Conservation (phyloP, 1,284 basidiomycete genomes). For the Ceratobasidium sp. region DNA sequence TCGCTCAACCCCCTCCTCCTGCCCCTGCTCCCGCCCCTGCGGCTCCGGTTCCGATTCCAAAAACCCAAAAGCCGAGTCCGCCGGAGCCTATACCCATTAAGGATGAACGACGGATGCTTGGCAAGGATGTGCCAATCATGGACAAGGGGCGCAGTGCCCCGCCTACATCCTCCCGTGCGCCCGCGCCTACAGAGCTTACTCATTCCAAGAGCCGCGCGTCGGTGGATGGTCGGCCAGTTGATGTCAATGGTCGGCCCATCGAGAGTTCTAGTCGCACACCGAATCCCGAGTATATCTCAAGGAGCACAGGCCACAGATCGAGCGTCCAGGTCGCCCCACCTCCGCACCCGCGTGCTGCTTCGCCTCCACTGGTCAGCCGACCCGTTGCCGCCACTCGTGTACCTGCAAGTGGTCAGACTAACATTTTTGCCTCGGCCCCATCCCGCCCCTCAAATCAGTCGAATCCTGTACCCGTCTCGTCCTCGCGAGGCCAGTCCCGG, state of each 20-base stretch:
- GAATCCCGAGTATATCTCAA: too few species aligned
- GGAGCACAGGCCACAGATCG: constrained; percentile 4
- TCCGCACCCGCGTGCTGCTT: constrained; percentile 30
- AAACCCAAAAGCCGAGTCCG: not conserved
- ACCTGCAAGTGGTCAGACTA: constrained; percentile 11
- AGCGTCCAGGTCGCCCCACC: constrained; percentile 19
- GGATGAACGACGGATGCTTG: constrained; percentile 7
- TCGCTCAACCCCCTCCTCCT: not conserved
- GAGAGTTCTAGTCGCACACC: too few species aligned
- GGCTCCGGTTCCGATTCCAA: not conserved
- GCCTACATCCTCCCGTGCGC: not conserved
- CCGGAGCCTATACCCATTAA: constrained; percentile 21
- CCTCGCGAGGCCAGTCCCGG: constrained; percentile 1
- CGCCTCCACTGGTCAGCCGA: constrained; percentile 25
- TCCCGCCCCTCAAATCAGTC: constrained; percentile 4
- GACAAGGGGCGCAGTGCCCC: constrained; percentile 8
- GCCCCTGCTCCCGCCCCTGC: constrained; percentile 3
- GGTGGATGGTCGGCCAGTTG: constrained; percentile 28
- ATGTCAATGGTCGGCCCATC: too few species aligned
- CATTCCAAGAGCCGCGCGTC: constrained; percentile 20
- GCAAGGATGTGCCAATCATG: constrained; percentile 23
- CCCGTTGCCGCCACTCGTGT: constrained; percentile 25
- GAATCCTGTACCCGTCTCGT: not conserved
- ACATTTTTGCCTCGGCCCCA: constrained; percentile 14
- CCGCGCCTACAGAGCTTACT: not conserved